These are phyloP conservation scores for Sequoiadendron giganteum DNA, from an alignment of 75 land plant species.

Conservation along the genomic window DNA sequence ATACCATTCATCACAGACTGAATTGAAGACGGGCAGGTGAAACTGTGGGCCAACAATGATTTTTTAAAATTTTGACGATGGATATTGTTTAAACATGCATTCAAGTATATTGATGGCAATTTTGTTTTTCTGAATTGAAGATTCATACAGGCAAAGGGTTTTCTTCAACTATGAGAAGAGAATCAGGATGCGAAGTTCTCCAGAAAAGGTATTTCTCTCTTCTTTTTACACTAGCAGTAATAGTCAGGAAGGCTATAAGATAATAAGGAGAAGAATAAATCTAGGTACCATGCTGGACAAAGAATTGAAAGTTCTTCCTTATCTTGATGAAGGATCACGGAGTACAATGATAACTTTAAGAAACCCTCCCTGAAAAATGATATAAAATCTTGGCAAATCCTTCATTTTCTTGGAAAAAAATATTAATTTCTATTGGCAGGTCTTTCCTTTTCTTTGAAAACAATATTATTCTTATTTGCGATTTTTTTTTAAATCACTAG, in stretches of 20 bases:
- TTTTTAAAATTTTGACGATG: background rate
- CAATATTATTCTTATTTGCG: no score
- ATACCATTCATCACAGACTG: background rate
- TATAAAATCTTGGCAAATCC: no score
- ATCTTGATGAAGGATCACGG: no score
- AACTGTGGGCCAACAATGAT: background rate
- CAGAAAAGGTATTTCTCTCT: constrained; percentile 74
- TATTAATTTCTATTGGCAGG: no score
- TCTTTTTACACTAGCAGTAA: background rate
- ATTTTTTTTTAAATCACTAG: no score
- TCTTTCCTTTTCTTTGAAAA: no score
- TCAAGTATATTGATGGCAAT: constrained; percentile 4
- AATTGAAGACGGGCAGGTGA: constrained; percentile 11
- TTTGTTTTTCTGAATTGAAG: constrained; percentile 39
- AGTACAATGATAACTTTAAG: no score
- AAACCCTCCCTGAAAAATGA: no score
- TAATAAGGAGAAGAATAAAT: background rate
- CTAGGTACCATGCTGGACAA: background rate
- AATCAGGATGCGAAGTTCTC: constrained; percentile 79
- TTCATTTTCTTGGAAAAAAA: no score
- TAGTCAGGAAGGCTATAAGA: background rate
- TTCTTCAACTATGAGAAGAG: constrained; percentile 95
- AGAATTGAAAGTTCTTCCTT: no score
- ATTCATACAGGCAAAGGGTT: constrained; percentile 65
- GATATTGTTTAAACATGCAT: background rate